Evolutionary conservation across 305 asterid genomes (phyloP), one percentile per base, ranked within the genome.

Genomic region (Lippia alba): DNA sequence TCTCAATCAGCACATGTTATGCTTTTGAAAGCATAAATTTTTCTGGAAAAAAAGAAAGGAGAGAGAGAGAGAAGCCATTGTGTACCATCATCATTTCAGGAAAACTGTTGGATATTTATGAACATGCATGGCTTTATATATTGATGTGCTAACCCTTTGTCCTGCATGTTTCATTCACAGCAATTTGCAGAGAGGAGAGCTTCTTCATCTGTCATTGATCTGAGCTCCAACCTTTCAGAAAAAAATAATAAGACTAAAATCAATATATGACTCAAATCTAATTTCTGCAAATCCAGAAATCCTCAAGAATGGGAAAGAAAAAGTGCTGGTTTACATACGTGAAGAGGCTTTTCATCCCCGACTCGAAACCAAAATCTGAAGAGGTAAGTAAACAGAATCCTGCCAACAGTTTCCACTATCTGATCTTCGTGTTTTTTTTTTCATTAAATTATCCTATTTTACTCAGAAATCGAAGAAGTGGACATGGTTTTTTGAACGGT

Each of bases 311-410:
- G 96, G 94, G 91, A 55, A 90, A 81, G 93, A 90, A 80, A 74
- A 84, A 80, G 65, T 70, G 91, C 41, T 88, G 97, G 95, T 80
- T 90, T 70, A 79, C 82, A 72, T 88, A 77, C 82, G 89, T 87
- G 83, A 92, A 85, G 62, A 84, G 87, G 76, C 74, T 92, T 44
- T 87, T 92, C 83, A 77, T 77, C 56, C 78, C 84, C 5, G 82
- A 81, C 63, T 69, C 92, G 12, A 90, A 85, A 77, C 81, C 88
- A 45, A 88, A 84, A 82, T 66, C 83, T 11, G 83, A 83, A 55
- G 83, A 84, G 96, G 96, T 90, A 74, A 61, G 36, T 5, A 19
- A 18, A 15, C 16, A 49, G 20, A 45, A 20, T 40, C 53, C 33
- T 12, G 11, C 53, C n/a, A 36, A 17, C 7, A 15, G 53, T 18